Conservation (phyloP, 2,329 filamentous ascomycete species). For the Hypomyces rosellus region DNA sequence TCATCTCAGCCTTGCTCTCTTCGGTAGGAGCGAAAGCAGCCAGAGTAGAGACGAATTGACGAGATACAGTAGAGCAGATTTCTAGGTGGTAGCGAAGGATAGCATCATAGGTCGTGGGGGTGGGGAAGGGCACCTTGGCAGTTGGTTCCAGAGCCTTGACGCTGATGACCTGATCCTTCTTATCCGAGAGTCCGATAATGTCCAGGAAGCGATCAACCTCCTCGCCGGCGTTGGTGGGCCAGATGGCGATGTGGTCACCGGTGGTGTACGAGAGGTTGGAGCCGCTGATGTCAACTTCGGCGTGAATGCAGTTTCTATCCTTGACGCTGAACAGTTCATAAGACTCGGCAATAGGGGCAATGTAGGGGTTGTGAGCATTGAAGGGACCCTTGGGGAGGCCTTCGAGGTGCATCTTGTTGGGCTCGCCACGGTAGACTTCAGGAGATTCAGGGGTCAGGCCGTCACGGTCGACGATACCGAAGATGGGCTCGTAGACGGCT, state of each 20-base stretch:
- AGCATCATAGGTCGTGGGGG: slow-evolving; percentile 92
- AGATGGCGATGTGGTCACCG: slow-evolving; percentile 93
- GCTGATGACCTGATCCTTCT: slow-evolving; percentile 74
- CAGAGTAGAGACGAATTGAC: slow-evolving; percentile 84
- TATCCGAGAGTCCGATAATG: slow-evolving; percentile 67
- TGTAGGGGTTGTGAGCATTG: slow-evolving; percentile 95
- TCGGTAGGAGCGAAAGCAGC: slow-evolving; percentile 87
- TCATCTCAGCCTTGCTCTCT: slow-evolving; percentile 77
- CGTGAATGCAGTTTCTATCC: slow-evolving; percentile 89
- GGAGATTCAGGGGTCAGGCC: slow-evolving; percentile 67
- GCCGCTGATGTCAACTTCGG: slow-evolving; percentile 86
- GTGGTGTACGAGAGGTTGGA: slow-evolving; percentile 93
- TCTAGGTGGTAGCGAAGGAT: slow-evolving; percentile 94
- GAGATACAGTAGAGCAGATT: slow-evolving; percentile 89
- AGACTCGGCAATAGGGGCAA: slow-evolving; percentile 90
- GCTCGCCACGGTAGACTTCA: slow-evolving; percentile 90
- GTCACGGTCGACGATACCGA: slow-evolving; percentile 71
- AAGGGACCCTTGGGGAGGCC: slow-evolving; percentile 78
- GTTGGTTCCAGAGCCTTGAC: slow-evolving; percentile 92
- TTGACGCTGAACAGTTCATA: slow-evolving; percentile 82
- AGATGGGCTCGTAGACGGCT: slow-evolving; percentile 89
- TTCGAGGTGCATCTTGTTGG: slow-evolving; percentile 92
- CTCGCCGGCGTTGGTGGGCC: slow-evolving; percentile 90
- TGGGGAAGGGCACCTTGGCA: slow-evolving; percentile 95
- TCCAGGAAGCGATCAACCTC: slow-evolving; percentile 88